phyloP scores from a whole-genome alignment of 2,329 filamentous ascomycete genomes.

The Ascochyta koolunga region DNA sequence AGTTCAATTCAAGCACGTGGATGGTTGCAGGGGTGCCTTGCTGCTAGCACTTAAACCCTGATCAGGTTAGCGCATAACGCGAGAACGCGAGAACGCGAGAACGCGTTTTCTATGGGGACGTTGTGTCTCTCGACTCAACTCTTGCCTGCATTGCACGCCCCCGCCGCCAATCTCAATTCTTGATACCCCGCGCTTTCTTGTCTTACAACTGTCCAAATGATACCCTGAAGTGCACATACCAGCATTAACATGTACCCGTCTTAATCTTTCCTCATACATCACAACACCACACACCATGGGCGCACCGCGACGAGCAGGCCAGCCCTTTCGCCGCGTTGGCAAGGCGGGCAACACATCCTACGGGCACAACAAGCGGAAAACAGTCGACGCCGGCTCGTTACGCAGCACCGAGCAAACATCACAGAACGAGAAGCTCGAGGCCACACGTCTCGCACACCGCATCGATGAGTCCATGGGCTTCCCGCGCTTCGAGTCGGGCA shows the following conservation, averaged over 20 bases:
- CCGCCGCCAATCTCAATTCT: constrained; percentile 23
- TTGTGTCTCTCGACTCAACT: constrained; percentile 27
- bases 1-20: no score
- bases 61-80: no score
- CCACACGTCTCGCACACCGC: constrained; percentile 77
- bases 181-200: constrained; percentile 24
- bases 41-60: no score
- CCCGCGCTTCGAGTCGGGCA: constrained; percentile 84
- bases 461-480: constrained; percentile 98
- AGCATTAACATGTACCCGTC: constrained; percentile 24
- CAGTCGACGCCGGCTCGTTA: constrained; percentile 76
- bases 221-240: constrained; percentile 35
- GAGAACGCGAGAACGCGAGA: neutral
- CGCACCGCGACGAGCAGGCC: constrained; percentile 50
- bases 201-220: constrained; percentile 35
- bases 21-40: no score
- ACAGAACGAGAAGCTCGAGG: constrained; percentile 90
- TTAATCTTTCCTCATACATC: constrained; percentile 20
- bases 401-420: constrained; percentile 84
- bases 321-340: constrained; percentile 52
- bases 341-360: constrained; percentile 49
- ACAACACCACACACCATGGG: constrained; percentile 45
- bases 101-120: constrained; percentile 20
- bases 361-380: constrained; percentile 69
- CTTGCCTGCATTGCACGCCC: constrained; percentile 18